Conservation (phyloP, 2,329 filamentous ascomycete species). For the Diaporthe longicolla region DNA sequence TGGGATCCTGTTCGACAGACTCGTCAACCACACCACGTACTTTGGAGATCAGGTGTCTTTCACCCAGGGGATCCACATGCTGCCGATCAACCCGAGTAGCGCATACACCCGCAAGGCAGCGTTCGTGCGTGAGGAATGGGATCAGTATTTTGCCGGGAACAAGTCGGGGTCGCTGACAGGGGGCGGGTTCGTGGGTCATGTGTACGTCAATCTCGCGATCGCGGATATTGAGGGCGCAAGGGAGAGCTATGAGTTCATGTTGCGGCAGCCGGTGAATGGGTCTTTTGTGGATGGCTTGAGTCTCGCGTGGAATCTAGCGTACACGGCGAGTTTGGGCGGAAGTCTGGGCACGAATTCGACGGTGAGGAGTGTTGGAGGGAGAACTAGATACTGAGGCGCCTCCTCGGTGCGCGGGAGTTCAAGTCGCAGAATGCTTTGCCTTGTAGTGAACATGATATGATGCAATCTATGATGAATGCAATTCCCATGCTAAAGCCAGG, state of each 20-base stretch:
- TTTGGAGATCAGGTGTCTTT: conserved; percentile 41
- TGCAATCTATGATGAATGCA: background rate
- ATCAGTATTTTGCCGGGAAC: conserved; percentile 11
- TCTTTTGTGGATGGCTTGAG: background rate
- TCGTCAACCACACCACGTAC: conserved; percentile 46
- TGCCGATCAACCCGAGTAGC: conserved; percentile 43
- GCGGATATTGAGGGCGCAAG: background rate
- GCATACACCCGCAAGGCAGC: background rate
- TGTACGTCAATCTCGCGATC: no score
- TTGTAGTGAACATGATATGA: no score
- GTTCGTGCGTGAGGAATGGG: conserved; percentile 8
- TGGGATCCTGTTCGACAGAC: conserved; percentile 43
- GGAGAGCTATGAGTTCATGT: conserved; percentile 13
- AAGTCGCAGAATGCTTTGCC: no score
- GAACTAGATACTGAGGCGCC: background rate
- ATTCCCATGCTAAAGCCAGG: accelerated
- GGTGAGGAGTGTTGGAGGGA: background rate
- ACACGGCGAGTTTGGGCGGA: conserved; percentile 2
- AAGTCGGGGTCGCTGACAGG: conserved; percentile 13
- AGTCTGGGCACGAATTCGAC: conserved; percentile 6
- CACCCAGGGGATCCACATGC: conserved; percentile 45
- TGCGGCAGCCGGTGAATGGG: conserved; percentile 8
- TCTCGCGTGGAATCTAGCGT: conserved; percentile 10
- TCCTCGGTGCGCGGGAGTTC: background rate
- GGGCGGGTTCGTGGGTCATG: no score